Percentiles rank a stretch among this genome's conserved stretches.
Conservation (phyloP, 148 eudicot species). For the Pouteria glomerata region DNA sequence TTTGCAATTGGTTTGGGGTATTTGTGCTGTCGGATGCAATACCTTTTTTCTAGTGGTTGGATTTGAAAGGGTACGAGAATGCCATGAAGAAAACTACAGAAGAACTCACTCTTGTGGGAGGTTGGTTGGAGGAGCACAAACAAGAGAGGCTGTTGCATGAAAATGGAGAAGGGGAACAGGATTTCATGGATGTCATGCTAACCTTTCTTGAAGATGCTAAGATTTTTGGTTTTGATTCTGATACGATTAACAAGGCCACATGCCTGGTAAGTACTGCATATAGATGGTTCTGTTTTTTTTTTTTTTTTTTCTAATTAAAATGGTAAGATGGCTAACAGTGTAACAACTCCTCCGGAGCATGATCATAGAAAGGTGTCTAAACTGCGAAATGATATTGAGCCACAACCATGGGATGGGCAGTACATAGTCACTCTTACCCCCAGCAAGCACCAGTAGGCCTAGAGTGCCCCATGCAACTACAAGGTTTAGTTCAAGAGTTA, state of each 20-base stretch:
- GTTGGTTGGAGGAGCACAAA: constrained; percentile 3
- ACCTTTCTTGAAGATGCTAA: neutral
- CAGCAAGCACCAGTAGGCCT: no score
- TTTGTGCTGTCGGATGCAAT: neutral
- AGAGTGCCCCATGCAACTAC: no score
- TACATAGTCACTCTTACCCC: no score
- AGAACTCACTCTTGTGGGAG: neutral
- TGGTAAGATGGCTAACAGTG: no score
- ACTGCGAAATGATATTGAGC: no score
- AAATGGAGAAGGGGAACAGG: neutral
- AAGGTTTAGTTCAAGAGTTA: no score
- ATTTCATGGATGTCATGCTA: constrained; percentile 7
- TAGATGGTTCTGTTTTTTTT: no score
- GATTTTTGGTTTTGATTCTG: neutral
- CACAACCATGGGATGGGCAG: no score
- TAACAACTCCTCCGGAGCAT: no score
- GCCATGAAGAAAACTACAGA: constrained; percentile 2
- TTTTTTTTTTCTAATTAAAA: no score
- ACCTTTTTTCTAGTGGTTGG: neutral
- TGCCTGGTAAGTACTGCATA: constrained; percentile 13
- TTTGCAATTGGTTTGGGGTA: neutral
- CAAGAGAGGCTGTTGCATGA: neutral
- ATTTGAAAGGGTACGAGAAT: neutral
- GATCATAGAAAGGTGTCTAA: no score
- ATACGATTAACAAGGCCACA: neutral